Evolutionary conservation across 108 stramenopile species (phyloP), one percentile per base, ranked within the genome.

Genomic region (Mediolabrus comicus): DNA sequence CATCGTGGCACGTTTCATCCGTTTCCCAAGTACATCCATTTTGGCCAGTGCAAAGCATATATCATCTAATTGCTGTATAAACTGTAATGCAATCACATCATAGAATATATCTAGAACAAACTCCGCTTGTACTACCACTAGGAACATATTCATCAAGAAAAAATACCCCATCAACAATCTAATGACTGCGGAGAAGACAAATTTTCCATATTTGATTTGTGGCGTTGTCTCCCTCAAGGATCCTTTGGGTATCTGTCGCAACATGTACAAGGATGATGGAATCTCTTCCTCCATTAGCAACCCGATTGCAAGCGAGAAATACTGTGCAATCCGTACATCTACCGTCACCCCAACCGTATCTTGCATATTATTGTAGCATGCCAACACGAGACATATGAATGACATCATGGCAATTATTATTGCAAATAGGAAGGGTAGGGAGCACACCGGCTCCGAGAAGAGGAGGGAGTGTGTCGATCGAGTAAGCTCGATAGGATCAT

Each of bases 271-370:
- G 13, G 65, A 29, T 0, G 39, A 60, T 1, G 73, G 73, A 16
- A 74, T 74, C 32, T 74, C 73, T 41, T 74, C 73, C 46, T 74
- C 73, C 73, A 74, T 74, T 3, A 67, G 10, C 0, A 74, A 39
- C 0, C 52, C 73, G 46, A 65, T 17, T 5, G 65, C 28, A 0
- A 46, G 34, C 8, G n/a, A 53, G 10, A 66, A 49, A 61, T 61
- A 74, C 39, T 74, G 73, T 27, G 73, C 65, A 9, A 27, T 51
- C 51, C 59, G 36, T 4, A 74, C 73, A 13, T 35, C 25, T 16
- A 12, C 27, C 28, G 27, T 25, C 2, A 72, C 71, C 3, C 62
- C 53, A 1, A 65, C 30, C 7, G 72, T n/a, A 31, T 17, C 73
- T 22, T 43, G 31, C 10, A 67, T 32, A 53, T 67, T 67, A 26